phyloP scores from a whole-genome alignment of 2,329 filamentous ascomycete species.

The Diplodia sapinea region DNA sequence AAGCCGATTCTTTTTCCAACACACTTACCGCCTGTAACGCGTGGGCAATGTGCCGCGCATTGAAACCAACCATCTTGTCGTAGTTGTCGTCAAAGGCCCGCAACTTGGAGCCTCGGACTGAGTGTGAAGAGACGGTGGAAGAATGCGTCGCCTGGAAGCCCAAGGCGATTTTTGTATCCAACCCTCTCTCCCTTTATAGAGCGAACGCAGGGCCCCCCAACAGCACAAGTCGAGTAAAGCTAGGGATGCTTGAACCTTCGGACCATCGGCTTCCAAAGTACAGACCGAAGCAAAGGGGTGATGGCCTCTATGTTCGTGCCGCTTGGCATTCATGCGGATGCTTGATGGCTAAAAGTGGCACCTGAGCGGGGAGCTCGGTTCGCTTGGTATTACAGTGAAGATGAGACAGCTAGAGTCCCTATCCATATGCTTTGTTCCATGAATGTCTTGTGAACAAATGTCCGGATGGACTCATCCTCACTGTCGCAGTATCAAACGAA shows the following conservation, averaged over 20 bases:
- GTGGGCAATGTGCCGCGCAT: not conserved
- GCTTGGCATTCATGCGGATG: not conserved
- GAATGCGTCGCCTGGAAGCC: not conserved
- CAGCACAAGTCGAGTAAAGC: not conserved
- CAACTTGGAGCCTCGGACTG: not conserved
- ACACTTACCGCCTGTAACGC: not conserved
- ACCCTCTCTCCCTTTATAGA: not conserved
- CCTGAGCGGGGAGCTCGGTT: too few relatives aligned
- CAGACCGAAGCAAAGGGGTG: not conserved
- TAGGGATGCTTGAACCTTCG: not conserved
- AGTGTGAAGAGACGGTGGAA: not conserved
- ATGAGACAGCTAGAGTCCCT: too few relatives aligned
- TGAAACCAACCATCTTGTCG: conserved; percentile 15
- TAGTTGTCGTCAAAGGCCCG: not conserved
- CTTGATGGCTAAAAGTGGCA: too few relatives aligned
- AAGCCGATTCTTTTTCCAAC: not conserved
- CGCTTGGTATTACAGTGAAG: too few relatives aligned
- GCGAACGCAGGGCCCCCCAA: not conserved
- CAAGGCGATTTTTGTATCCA: not conserved
- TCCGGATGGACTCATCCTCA: too few relatives aligned
- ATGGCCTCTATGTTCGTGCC: not conserved
- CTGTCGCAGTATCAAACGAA: too few relatives aligned
- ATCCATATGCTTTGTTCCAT: too few relatives aligned
- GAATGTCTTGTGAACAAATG: too few relatives aligned
- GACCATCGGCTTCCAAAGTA: too few relatives aligned